phyloP scores from a whole-genome alignment of 2,329 filamentous ascomycete species.

The Exophiala bonariae region DNA sequence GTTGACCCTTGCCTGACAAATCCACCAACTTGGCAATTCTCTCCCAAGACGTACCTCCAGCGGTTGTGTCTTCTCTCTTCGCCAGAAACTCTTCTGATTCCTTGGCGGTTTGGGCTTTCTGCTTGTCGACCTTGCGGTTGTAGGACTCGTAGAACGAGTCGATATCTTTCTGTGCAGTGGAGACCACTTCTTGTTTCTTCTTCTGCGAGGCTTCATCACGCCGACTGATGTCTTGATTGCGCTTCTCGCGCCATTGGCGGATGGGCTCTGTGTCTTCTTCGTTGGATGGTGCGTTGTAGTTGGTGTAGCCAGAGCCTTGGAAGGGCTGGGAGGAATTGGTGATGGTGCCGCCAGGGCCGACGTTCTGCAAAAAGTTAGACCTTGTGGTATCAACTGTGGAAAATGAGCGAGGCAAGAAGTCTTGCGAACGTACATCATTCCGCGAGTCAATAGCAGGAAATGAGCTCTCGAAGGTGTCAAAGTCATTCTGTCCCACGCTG shows the following conservation, averaged over 20 bases:
- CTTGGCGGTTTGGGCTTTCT: conserved; percentile 79
- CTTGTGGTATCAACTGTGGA: not conserved
- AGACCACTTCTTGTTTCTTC: conserved; percentile 81
- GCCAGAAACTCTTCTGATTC: conserved; percentile 92
- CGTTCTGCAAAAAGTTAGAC: conserved; percentile 49
- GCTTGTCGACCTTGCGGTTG: conserved; percentile 97
- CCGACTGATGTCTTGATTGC: conserved; percentile 78
- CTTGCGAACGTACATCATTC: conserved; percentile 63
- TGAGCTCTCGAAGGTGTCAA: conserved; percentile 75
- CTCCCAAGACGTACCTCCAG: conserved; percentile 97
- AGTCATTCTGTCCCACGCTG: conserved; percentile 41
- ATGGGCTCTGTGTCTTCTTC: conserved; percentile 59
- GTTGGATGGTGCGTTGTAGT: conserved; percentile 56
- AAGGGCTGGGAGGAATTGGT: conserved; percentile 67
- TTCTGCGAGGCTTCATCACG: conserved; percentile 79
- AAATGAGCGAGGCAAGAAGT: not conserved
- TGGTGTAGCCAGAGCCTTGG: conserved; percentile 47
- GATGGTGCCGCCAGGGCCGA: conserved; percentile 75
- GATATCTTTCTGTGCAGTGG: conserved; percentile 89
- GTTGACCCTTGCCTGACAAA: conserved; percentile 82
- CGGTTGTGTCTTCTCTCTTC: conserved; percentile 86
- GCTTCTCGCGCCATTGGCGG: conserved; percentile 85
- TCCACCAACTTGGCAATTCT: conserved; percentile 97
- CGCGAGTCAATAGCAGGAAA: conserved; percentile 79
- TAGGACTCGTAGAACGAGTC: conserved; percentile 99